A percentile compares a stretch with the other conserved stretches of the same genome.
phyloP scores from a whole-genome alignment of 169 alveolate genomes.

The Plasmodium coatneyi region DNA sequence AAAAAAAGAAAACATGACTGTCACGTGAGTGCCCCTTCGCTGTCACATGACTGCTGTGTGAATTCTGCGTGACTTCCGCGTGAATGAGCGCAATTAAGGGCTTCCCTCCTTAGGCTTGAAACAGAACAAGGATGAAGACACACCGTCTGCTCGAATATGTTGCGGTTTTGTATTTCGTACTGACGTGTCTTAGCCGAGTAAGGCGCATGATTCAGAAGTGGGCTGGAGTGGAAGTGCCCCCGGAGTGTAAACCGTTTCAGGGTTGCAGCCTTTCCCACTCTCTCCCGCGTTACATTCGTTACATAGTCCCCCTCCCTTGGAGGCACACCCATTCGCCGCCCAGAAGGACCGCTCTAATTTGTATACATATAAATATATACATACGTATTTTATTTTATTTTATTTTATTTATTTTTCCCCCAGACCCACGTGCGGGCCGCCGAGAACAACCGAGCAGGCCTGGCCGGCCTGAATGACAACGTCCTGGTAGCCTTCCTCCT shows the following conservation, averaged over 20 bases:
- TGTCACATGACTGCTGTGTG: background rate
- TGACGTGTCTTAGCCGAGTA: constrained; percentile 4
- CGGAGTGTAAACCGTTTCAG: background rate
- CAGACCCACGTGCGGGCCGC: background rate
- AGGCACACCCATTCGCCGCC: background rate
- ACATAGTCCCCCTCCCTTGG: background rate
- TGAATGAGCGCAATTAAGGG: background rate
- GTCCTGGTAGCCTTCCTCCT: constrained; percentile 34
- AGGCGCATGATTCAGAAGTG: background rate
- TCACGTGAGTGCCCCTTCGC: background rate
- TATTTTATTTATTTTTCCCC: background rate
- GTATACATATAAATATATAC: background rate
- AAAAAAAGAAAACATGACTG: background rate
- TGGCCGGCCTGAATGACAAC: constrained; percentile 27
- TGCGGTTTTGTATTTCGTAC: background rate
- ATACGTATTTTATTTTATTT: background rate
- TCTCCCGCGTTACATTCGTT: background rate
- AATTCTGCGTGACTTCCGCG: background rate
- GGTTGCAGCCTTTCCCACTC: background rate
- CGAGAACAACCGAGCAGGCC: background rate
- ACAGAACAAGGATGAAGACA: constrained; percentile 15
- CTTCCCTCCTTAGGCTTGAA: background rate
- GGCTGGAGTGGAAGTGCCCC: background rate
- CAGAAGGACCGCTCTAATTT: background rate
- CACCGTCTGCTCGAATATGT: background rate